These are phyloP conservation scores for Globisporangium carolinianum DNA, from an alignment of 352 stramenopile genomes.

Conservation along the genomic window DNA sequence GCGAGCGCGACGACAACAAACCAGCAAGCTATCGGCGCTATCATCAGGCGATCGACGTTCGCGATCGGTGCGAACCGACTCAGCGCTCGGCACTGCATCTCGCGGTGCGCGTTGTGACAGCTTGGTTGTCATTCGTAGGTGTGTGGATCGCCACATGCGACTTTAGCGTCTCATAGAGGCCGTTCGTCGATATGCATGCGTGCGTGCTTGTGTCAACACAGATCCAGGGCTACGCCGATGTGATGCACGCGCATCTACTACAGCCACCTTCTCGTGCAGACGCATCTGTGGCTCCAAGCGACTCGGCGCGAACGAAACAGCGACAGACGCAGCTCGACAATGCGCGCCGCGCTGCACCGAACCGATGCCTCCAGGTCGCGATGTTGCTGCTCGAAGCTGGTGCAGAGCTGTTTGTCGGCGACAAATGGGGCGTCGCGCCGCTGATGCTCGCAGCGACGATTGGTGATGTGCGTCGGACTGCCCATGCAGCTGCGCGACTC, in stretches of 20 bases:
- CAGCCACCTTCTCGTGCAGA: neutral
- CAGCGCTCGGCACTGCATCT: conserved; percentile 43
- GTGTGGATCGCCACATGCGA: too few relatives aligned
- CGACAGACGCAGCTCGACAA: conserved; percentile 1
- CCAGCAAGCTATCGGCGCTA: neutral
- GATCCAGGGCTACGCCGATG: conserved; percentile 29
- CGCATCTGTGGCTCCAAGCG: neutral
- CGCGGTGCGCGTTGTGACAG: conserved; percentile 17
- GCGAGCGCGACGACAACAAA: neutral
- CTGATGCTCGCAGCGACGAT: conserved; percentile 47
- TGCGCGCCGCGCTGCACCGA: conserved; percentile 7
- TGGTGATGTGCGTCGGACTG: conserved; percentile 16
- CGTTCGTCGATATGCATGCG: too few relatives aligned
- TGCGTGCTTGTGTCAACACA: neutral
- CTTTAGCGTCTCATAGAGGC: too few relatives aligned
- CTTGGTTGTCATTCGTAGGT: neutral
- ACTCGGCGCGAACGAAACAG: neutral
- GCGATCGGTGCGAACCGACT: conserved; percentile 24
- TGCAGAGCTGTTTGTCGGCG: conserved; percentile 12
- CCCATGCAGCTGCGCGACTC: too few relatives aligned
- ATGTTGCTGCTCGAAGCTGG: conserved; percentile 29
- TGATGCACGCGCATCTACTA: neutral
- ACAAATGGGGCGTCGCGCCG: conserved; percentile 58
- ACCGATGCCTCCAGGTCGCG: conserved; percentile 26
- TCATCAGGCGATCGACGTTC: conserved; percentile 10